Percentiles rank a stretch among this genome's conserved stretches.
Conservation (phyloP, 768 basidiomycete genomes). For the Tremella fuciformis region DNA sequence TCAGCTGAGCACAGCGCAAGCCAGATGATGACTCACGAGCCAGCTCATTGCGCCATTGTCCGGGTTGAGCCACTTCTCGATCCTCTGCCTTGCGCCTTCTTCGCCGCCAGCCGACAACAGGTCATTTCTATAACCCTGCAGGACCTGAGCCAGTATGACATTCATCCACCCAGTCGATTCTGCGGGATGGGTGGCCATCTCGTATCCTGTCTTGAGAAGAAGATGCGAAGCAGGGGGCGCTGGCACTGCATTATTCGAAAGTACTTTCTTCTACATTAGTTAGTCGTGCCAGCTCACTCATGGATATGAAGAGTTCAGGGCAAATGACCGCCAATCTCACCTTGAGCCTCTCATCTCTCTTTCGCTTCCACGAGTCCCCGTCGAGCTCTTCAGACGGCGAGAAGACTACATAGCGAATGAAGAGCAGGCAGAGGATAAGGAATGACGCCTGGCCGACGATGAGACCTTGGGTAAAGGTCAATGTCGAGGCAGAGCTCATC, state of each 20-base stretch:
- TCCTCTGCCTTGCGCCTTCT: constrained; percentile 71
- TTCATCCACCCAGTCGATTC: constrained; percentile 95
- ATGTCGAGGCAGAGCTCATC: constrained; percentile 17
- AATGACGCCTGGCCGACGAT: constrained; percentile 89
- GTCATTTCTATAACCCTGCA: constrained; percentile 68
- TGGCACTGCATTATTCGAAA: constrained; percentile 44
- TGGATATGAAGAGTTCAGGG: background rate
- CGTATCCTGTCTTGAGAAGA: constrained; percentile 52
- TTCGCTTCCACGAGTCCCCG: constrained; percentile 27
- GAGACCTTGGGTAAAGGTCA: constrained; percentile 90
- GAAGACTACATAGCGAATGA: constrained; percentile 94
- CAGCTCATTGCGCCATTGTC: constrained; percentile 62
- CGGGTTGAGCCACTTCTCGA: constrained; percentile 78
- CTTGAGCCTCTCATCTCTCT: constrained; percentile 37
- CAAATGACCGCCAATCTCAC: constrained; percentile 25
- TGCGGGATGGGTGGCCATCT: constrained; percentile 53
- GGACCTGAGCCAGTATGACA: constrained; percentile 74
- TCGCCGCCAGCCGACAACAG: constrained; percentile 70
- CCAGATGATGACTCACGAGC: constrained; percentile 39
- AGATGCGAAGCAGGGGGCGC: constrained; percentile 44
- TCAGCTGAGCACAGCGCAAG: constrained; percentile 2
- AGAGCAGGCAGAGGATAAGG: constrained; percentile 66
- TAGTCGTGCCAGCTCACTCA: background rate
- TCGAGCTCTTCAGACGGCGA: constrained; percentile 60
- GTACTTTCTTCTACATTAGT: constrained; percentile 23